These are phyloP conservation scores for Solioccasus polychromus DNA, from an alignment of 768 basidiomycete genomes.

Conservation along the genomic window DNA sequence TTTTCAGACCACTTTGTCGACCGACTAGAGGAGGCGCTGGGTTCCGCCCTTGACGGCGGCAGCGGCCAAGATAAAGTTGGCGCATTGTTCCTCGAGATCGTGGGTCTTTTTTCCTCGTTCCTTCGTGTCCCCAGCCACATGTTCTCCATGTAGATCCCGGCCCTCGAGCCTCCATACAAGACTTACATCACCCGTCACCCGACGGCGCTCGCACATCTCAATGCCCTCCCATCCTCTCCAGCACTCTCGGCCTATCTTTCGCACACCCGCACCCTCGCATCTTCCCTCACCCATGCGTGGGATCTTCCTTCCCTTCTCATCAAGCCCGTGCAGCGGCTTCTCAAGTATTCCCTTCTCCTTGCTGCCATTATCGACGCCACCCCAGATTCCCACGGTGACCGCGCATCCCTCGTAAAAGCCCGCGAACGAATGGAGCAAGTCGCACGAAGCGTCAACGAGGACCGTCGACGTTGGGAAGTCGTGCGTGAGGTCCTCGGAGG, in stretches of 20 bases:
- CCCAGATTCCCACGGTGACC: slow-evolving; percentile 65
- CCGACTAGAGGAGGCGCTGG: slow-evolving; percentile 63
- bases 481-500: slow-evolving; percentile 68
- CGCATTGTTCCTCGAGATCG: slow-evolving; percentile 63
- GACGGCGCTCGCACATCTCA: slow-evolving; percentile 67
- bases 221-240: slow-evolving; percentile 36
- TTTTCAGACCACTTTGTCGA: slow-evolving; percentile 69
- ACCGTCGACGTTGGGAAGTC: slow-evolving; percentile 70
- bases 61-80: slow-evolving; percentile 70
- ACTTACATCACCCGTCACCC: slow-evolving; percentile 81
- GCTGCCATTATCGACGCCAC: slow-evolving; percentile 74
- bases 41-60: slow-evolving; percentile 59
- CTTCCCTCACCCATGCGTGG: slow-evolving; percentile 81
- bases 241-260: slow-evolving; percentile 63
- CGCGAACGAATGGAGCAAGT: slow-evolving; percentile 61
- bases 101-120: slow-evolving; percentile 35
- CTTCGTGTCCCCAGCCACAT: not conserved
- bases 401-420: slow-evolving; percentile 31
- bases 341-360: slow-evolving; percentile 91
- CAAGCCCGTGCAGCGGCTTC: slow-evolving; percentile 93
- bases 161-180: slow-evolving; percentile 70
- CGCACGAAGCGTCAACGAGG: slow-evolving; percentile 76
- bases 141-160: slow-evolving; percentile 50
- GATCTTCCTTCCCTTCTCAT: slow-evolving; percentile 93
- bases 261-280: slow-evolving; percentile 63